Evolutionary conservation across 2,329 filamentous ascomycete species (phyloP).

Genomic region (Stachybotrys chartarum): DNA sequence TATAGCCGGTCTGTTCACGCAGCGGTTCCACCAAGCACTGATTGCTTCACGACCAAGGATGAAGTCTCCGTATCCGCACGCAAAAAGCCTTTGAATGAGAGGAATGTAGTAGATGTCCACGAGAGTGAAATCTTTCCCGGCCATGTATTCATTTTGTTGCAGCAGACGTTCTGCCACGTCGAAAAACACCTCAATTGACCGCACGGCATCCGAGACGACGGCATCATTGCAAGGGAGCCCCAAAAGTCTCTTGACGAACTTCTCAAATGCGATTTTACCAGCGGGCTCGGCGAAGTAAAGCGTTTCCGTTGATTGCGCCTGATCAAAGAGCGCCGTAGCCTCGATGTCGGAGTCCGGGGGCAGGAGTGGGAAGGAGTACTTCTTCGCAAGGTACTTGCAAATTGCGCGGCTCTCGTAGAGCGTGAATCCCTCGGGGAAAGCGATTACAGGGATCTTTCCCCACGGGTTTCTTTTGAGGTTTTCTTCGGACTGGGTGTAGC

Average conservation of each 20-base stretch:
- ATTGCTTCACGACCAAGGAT: constrained; percentile 26
- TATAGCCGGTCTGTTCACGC: constrained; percentile 27
- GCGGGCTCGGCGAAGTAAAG: constrained; percentile 36
- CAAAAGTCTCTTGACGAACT: constrained; percentile 36
- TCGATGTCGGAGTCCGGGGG: constrained; percentile 29
- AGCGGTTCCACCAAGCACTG: constrained; percentile 33
- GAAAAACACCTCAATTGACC: constrained; percentile 31
- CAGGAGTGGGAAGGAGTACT: constrained; percentile 37
- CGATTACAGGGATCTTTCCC: constrained; percentile 32
- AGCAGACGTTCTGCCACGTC: constrained; percentile 33
- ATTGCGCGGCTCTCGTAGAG: constrained; percentile 40
- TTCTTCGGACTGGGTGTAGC: constrained; percentile 23
- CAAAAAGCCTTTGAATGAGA: constrained; percentile 32
- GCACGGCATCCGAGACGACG: constrained; percentile 27
- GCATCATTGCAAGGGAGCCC: constrained; percentile 32
- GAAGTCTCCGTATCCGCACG: constrained; percentile 28
- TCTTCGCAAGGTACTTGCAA: constrained; percentile 36
- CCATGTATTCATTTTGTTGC: constrained; percentile 34
- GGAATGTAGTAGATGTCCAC: constrained; percentile 41
- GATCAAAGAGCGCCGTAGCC: constrained; percentile 33
- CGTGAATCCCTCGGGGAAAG: constrained; percentile 31
- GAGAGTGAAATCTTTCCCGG: constrained; percentile 33
- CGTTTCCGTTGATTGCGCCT: constrained; percentile 32
- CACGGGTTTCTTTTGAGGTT: constrained; percentile 31
- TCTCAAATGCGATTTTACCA: constrained; percentile 35